phyloP scores from a whole-genome alignment of 805 yeast species.

The Pichia heedii region DNA sequence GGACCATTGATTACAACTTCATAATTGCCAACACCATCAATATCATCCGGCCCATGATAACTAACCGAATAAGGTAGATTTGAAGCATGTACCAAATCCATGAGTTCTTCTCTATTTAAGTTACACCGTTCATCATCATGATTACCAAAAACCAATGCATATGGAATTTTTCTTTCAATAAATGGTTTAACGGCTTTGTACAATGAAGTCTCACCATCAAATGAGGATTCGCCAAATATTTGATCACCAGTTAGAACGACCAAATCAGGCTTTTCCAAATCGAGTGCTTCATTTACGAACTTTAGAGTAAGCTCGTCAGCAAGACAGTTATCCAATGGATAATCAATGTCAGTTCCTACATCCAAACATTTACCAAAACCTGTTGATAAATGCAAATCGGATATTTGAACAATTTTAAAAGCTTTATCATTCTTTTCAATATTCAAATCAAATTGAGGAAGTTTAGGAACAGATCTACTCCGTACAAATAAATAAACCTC shows the following conservation, averaged over 20 bases:
- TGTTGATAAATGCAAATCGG: conserved; percentile 87
- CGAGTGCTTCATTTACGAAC: conserved; percentile 57
- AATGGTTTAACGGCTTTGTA: conserved; percentile 67
- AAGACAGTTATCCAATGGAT: conserved; percentile 42
- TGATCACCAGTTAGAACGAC: conserved; percentile 91
- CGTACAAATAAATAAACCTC: conserved; percentile 10
- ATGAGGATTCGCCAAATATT: conserved; percentile 68
- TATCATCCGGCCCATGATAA: conserved; percentile 50
- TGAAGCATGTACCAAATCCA: conserved; percentile 37
- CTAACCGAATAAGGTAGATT: conserved; percentile 62
- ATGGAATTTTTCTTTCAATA: conserved; percentile 62
- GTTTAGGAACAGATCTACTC: conserved; percentile 12
- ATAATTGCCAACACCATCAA: conserved; percentile 83
- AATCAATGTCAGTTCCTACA: conserved; percentile 40
- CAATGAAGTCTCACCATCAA: conserved; percentile 77
- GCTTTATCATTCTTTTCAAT: conserved; percentile 40
- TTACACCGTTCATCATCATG: conserved; percentile 93
- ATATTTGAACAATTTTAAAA: conserved; percentile 79
- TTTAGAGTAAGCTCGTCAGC: conserved; percentile 69
- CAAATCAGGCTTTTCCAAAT: conserved; percentile 71
- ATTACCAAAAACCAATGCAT: conserved; percentile 81
- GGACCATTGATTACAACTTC: conserved; percentile 36
- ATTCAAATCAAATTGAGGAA: conserved; percentile 23
- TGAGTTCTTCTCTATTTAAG: conserved; percentile 47
- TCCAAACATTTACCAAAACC: conserved; percentile 76